A percentile compares a stretch with the other conserved stretches of the same genome.
phyloP scores from a whole-genome alignment of 768 basidiomycete species.

The Tephrocybe rancida region DNA sequence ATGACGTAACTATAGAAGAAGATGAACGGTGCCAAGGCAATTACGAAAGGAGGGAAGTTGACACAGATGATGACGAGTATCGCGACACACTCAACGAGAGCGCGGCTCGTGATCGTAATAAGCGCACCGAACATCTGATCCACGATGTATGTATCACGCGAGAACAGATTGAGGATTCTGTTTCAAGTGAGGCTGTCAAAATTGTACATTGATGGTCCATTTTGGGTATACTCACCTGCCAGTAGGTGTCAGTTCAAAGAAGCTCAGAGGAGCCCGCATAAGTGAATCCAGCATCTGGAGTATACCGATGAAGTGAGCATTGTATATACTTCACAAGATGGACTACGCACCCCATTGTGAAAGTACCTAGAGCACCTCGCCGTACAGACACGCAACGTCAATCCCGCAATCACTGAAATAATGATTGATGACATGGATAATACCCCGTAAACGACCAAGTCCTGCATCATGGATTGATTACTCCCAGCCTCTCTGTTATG shows the following conservation, averaged over 20 bases:
- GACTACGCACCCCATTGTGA: conserved; percentile 69
- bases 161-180: conserved; percentile 89
- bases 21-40: conserved; percentile 73
- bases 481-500: conserved; percentile 63
- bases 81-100: conserved; percentile 55
- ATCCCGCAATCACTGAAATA: conserved; percentile 55
- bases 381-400: conserved; percentile 80
- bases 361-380: conserved; percentile 72
- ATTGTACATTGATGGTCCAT: not conserved
- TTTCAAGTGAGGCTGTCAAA: not conserved
- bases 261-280: conserved; percentile 81
- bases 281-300: conserved; percentile 78
- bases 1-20: conserved; percentile 85
- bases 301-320: not conserved
- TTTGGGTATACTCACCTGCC: conserved; percentile 59
- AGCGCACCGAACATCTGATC: conserved; percentile 83
- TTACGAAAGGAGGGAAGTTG: conserved; percentile 84
- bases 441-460: conserved; percentile 66
- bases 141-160: conserved; percentile 84
- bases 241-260: conserved; percentile 89
- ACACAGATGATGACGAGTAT: conserved; percentile 76
- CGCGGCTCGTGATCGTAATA: conserved; percentile 72
- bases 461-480: conserved; percentile 60
- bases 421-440: conserved; percentile 63
- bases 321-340: not conserved